Conservation (phyloP, 1,284 basidiomycete genomes). For the Phylloporus gajari region DNA sequence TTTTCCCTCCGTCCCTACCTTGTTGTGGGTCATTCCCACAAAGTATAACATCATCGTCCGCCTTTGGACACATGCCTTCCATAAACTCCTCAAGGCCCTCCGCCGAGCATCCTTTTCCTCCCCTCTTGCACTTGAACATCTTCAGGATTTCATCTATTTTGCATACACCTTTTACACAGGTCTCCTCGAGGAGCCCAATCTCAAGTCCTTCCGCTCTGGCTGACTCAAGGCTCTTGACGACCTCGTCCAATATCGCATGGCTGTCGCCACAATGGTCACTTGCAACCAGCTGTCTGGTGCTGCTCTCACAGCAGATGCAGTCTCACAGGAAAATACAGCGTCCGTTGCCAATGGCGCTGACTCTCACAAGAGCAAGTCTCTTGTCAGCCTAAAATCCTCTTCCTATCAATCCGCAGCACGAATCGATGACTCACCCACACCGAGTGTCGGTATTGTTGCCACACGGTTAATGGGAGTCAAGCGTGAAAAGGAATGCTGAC, state of each 20-base stretch:
- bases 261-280: constrained; percentile 81
- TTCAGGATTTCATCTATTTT: constrained; percentile 93
- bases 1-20: constrained; percentile 87
- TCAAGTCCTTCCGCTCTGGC: constrained; percentile 77
- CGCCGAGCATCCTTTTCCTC: constrained; percentile 81
- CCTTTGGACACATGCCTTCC: constrained; percentile 92
- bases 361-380: constrained; percentile 36
- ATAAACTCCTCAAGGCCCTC: constrained; percentile 89
- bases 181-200: constrained; percentile 84
- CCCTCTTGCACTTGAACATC: constrained; percentile 73
- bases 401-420: constrained; percentile 65
- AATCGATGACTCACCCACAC: constrained; percentile 73
- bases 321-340: constrained; percentile 51
- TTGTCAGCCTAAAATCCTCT: constrained; percentile 51
- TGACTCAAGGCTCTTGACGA: constrained; percentile 99
- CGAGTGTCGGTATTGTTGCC: constrained; percentile 88
- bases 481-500: constrained; percentile 93
- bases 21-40: constrained; percentile 86
- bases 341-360: constrained; percentile 34
- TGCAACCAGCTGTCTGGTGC: constrained; percentile 49
- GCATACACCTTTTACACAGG: constrained; percentile 95
- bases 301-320: constrained; percentile 59
- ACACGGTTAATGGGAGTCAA: constrained; percentile 88
- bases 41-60: constrained; percentile 96
- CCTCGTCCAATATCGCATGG: constrained; percentile 94